A percentile compares a stretch with the other conserved stretches of the same genome.
phyloP scores from a whole-genome alignment of 345 rosid species.

The Salix viminalis region DNA sequence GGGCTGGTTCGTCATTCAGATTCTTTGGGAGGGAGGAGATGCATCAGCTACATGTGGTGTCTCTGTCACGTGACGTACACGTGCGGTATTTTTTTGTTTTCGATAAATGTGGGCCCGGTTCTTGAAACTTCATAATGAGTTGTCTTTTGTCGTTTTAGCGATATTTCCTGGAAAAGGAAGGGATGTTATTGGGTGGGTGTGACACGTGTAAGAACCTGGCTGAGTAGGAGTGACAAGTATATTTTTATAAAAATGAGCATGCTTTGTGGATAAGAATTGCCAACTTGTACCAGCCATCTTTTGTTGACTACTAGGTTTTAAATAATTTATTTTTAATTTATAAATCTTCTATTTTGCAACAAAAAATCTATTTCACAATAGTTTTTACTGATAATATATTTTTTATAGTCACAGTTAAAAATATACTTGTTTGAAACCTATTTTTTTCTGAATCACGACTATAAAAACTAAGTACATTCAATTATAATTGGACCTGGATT shows the following conservation, averaged over 20 bases:
- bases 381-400: too few species aligned
- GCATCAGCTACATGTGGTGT: constrained; percentile 1
- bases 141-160: background rate
- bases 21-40: background rate
- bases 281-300: constrained; percentile 14
- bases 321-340: too few species aligned
- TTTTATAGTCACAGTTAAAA: too few species aligned
- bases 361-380: too few species aligned
- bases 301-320: background rate
- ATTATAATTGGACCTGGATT: too few species aligned
- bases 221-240: background rate
- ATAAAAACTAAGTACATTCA: too few species aligned
- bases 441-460: too few species aligned
- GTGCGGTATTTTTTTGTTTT: background rate
- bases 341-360: too few species aligned
- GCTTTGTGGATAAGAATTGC: constrained; percentile 32
- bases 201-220: constrained; percentile 20
- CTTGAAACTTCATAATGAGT: constrained; percentile 20
- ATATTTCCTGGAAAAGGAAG: background rate
- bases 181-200: constrained; percentile 3
- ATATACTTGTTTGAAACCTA: too few species aligned
- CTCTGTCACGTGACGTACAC: constrained; percentile 23
- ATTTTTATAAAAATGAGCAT: background rate
- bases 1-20: background rate
- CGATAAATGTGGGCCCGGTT: constrained; percentile 25